A percentile compares a stretch with the other conserved stretches of the same genome.
These are phyloP conservation scores for Butyriboletus loyo DNA, from an alignment of 768 basidiomycete species.

Conservation along the genomic window DNA sequence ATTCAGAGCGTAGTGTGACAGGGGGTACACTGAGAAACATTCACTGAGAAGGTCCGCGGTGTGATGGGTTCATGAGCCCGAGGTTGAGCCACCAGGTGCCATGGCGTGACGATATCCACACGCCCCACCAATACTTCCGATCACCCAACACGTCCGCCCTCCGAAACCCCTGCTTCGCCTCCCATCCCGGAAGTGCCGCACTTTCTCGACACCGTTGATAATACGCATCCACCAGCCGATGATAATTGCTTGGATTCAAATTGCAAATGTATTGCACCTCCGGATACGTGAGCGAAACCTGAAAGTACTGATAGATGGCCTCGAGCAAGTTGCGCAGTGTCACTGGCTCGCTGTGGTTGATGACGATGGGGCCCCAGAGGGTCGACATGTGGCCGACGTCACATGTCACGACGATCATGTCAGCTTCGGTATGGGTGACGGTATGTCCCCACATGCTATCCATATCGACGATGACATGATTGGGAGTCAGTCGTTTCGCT, in stretches of 20 bases:
- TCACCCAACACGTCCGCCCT: conserved; percentile 52
- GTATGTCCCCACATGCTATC: conserved; percentile 11
- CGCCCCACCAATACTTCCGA: conserved; percentile 44
- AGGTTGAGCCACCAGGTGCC: conserved; percentile 46
- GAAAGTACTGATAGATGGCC: conserved; percentile 50
- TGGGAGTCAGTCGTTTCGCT: conserved; percentile 30
- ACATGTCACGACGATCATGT: conserved; percentile 24
- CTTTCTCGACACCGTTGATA: conserved; percentile 37
- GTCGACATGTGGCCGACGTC: conserved; percentile 21
- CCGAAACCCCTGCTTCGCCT: conserved; percentile 39
- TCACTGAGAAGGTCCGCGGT: conserved; percentile 7
- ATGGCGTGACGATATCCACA: conserved; percentile 30
- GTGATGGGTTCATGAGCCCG: conserved; percentile 34
- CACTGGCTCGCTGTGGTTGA: conserved; percentile 34
- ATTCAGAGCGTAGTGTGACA: background rate
- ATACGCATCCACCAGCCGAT: conserved; percentile 27
- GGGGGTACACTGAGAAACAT: background rate
- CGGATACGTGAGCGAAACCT: conserved; percentile 35
- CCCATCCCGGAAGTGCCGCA: conserved; percentile 38
- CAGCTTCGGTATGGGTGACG: conserved; percentile 21
- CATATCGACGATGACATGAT: conserved; percentile 24
- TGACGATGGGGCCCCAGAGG: conserved; percentile 49
- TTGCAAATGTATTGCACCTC: conserved; percentile 26
- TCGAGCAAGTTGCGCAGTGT: conserved; percentile 47
- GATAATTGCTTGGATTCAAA: conserved; percentile 18